phyloP scores from a whole-genome alignment of 2,329 filamentous ascomycete genomes.

The Talaromyces sp. region DNA sequence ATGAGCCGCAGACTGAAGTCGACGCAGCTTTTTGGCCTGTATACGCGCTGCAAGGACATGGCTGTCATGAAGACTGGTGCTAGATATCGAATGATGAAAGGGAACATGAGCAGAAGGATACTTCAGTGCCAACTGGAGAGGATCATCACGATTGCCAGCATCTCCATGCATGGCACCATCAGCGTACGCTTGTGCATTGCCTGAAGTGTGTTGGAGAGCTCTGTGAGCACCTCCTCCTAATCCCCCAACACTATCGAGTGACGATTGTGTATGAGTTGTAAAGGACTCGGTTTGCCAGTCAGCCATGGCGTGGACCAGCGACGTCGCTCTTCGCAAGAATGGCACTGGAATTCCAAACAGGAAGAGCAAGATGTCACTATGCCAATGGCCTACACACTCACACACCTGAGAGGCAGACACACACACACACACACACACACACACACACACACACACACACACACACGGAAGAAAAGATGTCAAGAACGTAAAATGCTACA shows the following conservation, averaged over 20 bases:
- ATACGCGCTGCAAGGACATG: conserved; percentile 30
- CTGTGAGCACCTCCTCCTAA: conserved; percentile 34
- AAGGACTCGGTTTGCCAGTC: conserved; percentile 42
- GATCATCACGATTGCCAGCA: conserved; percentile 31
- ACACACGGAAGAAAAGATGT: conserved; percentile 26
- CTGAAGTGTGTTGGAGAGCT: conserved; percentile 42
- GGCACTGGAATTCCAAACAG: conserved; percentile 37
- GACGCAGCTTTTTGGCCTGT: conserved; percentile 35
- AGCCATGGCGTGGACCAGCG: conserved; percentile 37
- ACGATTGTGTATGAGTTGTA: conserved; percentile 33
- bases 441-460: conserved; percentile 29
- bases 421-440: conserved; percentile 20
- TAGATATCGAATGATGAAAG: conserved; percentile 27
- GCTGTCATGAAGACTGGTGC: conserved; percentile 25
- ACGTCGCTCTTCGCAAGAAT: conserved; percentile 40
- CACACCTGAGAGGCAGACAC: conserved; percentile 21
- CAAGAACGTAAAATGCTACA: conserved; percentile 38
- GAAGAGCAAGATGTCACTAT: conserved; percentile 32
- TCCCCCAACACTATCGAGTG: conserved; percentile 34
- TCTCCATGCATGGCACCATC: conserved; percentile 31
- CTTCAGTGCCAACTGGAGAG: conserved; percentile 35
- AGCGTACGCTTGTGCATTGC: conserved; percentile 43
- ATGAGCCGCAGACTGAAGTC: conserved; percentile 34
- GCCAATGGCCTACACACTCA: conserved; percentile 38
- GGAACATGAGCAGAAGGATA: conserved; percentile 32